Base-by-base conservation (phyloP, 192 early-diverging fungal species). In the Chytriomyces confervae region DNA sequence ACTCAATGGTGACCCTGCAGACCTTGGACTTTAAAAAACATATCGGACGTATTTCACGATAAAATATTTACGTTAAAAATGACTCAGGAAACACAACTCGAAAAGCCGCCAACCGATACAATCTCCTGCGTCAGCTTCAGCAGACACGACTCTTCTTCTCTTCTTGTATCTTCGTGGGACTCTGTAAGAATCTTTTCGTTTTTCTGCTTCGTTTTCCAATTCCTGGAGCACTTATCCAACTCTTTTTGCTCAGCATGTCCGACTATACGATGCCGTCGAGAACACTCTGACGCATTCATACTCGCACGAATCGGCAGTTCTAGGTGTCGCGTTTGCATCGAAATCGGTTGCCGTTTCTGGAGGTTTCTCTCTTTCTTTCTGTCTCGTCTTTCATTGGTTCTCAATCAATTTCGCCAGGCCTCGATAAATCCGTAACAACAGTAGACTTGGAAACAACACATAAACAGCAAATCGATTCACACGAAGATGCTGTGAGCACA, bases 161-260 rank as follows among this genome's bases (percentile, higher is more conserved):
- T 99, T 23, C 86, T 95, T 46, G 93, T 89, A 18, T 90, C 93
- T 16, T 95, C 93, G 53, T 99, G 97, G 97, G 96, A 99, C 80
- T 91, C 91, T 83, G 94, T 95, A 84, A 72, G 61, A 27, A 61
- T 11, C 16, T 47, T 53, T 13, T 18, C 23, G 44, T 27, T 76
- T 16, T n/a, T 7, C n/a, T n/a, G n/a, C n/a, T n/a, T 36, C 36
- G 36, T 36, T 36, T 36, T 36, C 36, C 36, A 36, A 36, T 36
- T 11, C 65, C 18, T 45, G 43, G 44, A 18, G 57, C 60, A 36
- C 61, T 1, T n/a, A 27, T 8, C 49, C 50, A 61, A 20, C 44
- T 24, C 43, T 13, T n/a, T 16, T 27, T 45, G 23, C 66, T n/a
- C 82, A 95, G 92, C 91, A 80, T 27, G 89, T 97, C 16, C 87